Evolutionary conservation across 2,329 filamentous ascomycete species (phyloP), one percentile per base, ranked within the genome.

Genomic region (Trichoderma asperellum): DNA sequence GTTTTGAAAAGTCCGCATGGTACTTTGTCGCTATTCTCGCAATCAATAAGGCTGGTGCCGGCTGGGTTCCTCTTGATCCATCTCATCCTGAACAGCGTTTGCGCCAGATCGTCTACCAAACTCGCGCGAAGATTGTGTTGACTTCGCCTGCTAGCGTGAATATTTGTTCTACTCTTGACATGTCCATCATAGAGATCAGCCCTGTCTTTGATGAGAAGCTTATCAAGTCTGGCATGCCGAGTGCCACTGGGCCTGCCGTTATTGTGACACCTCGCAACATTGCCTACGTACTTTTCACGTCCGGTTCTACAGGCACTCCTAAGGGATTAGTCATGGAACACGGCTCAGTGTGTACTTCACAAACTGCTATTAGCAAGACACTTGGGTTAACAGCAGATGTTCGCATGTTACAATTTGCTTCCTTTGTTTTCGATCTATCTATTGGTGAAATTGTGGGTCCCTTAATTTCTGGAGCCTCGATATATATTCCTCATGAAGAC

Each of bases 1-100:
- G 74, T 53, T 77, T 78, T 18, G 75, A 77, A 14, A 79, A 79
- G 37, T 76, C 74, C 0, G 59, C 67, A 0, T 74, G 73, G 73
- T 43, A 69, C 6, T 27, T 73, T 1, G 70, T 74, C 24, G 35
- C 72, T 2, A 71, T 72, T 47, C 55, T 74, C 0, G 73, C 72
- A 4, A 68, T 74, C 12, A 62, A 73, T 24, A 70, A 72, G 27
- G 70, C 73, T 24, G 73, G 71, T 18, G 73, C 62, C 10, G 70
- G 58, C 5, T 73, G 70, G 32, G 73, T 72, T 24, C 71, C 69
- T 10, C 72, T 74, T 11, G 72, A 71, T 10, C 71, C 70, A 8
- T 65, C 68, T 21, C 68, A 72, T 52, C 71, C 71, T 8, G 56
- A 57, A 27, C 62, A 71, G 35, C 68, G 71, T 11, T 47, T 65